These are phyloP conservation scores for Zygosaccharomyces rouxii DNA, from an alignment of 805 yeast genomes.

Conservation along the genomic window DNA sequence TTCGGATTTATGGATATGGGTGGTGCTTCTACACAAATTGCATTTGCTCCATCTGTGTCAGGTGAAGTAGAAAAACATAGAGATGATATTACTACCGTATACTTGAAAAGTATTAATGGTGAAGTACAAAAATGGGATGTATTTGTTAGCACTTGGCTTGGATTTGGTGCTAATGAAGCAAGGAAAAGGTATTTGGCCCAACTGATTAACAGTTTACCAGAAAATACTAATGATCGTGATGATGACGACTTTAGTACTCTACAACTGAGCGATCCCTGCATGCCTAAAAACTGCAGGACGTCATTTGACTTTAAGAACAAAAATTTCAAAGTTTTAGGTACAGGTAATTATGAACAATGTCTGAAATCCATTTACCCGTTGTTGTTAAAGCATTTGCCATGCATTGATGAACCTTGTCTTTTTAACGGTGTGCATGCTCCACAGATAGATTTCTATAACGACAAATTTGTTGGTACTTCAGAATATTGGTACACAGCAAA, in stretches of 20 bases:
- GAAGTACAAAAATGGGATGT: conserved; percentile 71
- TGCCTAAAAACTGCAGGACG: conserved; percentile 58
- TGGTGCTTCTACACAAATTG: conserved; percentile 95
- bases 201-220: conserved; percentile 48
- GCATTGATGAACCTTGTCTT: conserved; percentile 82
- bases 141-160: conserved; percentile 94
- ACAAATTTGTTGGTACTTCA: conserved; percentile 86
- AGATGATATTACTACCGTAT: conserved; percentile 68
- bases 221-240: conserved; percentile 43
- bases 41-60: conserved; percentile 72
- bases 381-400: conserved; percentile 71
- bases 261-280: conserved; percentile 66
- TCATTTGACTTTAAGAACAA: conserved; percentile 44
- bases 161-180: conserved; percentile 96
- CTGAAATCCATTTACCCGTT: conserved; percentile 68
- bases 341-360: conserved; percentile 77
- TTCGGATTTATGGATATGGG: conserved; percentile 99
- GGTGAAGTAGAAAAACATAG: conserved; percentile 59
- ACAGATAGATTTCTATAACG: conserved; percentile 67
- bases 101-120: conserved; percentile 68
- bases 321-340: conserved; percentile 56
- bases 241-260: conserved; percentile 42
- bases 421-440: conserved; percentile 97
- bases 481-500: conserved; percentile 98
- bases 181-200: conserved; percentile 63